Evolutionary conservation across 257 asterid genomes (phyloP), one percentile per base, ranked within the genome.

Genomic region (Nicotiana tabacum): DNA sequence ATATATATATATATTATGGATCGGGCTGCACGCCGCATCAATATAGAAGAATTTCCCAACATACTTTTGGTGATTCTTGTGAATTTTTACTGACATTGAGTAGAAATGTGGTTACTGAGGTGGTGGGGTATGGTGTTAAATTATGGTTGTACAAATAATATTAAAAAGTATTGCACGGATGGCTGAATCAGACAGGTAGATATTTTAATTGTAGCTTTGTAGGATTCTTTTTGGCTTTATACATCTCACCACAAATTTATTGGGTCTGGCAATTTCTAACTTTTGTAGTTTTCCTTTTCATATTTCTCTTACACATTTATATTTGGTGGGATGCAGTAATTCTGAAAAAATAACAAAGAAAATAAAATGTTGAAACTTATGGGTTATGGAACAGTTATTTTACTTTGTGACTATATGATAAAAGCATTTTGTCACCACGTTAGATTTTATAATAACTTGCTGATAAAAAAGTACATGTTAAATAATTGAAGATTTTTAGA

Each of bases 141-240:
- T 68, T 68, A 57, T 57, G 62, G 16, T 37, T 7, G 39, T 60
- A 35, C 55, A 79, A 58, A 8, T 35, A 35, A 79, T 35, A 60
- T 37, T 7, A 21, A 11, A 70, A 24, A 37, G 13, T 13, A 8
- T 61, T 61, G 82, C 82, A 79, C 60, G 82, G 16, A 77, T 82
- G 89, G 87, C 53, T 78, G 82, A 68, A 58, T 76, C 77, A 76
- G 77, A 77, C 68, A 32, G 30, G 53, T 56, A 74, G 70, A 48
- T 61, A 24, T 82, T 76, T 65, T 9, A 61, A 62, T 66, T 66
- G 65, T 84, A 67, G 62, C 72, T 80, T 53, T 78, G 87, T 70
- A 69, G 27, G 83, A 32, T 81, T 81, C 51, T 85, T 82, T 62
- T 83, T 88, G 89, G 84, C 84, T 82, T 82, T 55, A 70, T 77